phyloP scores from a whole-genome alignment of 2,329 filamentous ascomycete species.

The Colletotrichum liriopes region DNA sequence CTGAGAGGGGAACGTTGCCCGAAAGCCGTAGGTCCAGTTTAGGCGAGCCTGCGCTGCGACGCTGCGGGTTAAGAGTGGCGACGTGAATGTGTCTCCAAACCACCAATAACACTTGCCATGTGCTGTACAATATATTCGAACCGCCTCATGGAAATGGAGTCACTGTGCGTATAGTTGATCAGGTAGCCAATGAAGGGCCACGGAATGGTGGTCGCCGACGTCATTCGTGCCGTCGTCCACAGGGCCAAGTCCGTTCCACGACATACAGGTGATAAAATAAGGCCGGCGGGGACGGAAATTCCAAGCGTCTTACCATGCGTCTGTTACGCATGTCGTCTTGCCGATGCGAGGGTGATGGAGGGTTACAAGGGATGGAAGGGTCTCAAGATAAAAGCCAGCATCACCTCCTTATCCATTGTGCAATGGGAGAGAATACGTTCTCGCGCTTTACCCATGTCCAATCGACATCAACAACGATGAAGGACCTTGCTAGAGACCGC shows the following conservation, averaged over 20 bases:
- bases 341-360: neutral
- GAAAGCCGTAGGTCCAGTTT: neutral
- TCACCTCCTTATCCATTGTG: no score
- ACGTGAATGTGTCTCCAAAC: no score
- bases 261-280: neutral
- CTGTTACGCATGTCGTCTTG: neutral
- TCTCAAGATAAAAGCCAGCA: no score
- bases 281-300: neutral
- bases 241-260: neutral
- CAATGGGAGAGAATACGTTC: no score
- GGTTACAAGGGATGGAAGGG: no score
- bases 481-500: neutral
- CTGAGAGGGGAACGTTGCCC: neutral
- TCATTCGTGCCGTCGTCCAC: neutral
- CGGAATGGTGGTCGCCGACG: neutral
- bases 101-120: neutral
- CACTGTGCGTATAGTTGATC: neutral
- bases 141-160: neutral
- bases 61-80: neutral
- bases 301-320: neutral
- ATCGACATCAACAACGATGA: neutral
- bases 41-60: neutral
- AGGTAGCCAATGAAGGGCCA: neutral
- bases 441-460: neutral
- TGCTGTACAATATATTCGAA: neutral